phyloP scores from a whole-genome alignment of 805 yeast genomes.

The Ogataea angusta region DNA sequence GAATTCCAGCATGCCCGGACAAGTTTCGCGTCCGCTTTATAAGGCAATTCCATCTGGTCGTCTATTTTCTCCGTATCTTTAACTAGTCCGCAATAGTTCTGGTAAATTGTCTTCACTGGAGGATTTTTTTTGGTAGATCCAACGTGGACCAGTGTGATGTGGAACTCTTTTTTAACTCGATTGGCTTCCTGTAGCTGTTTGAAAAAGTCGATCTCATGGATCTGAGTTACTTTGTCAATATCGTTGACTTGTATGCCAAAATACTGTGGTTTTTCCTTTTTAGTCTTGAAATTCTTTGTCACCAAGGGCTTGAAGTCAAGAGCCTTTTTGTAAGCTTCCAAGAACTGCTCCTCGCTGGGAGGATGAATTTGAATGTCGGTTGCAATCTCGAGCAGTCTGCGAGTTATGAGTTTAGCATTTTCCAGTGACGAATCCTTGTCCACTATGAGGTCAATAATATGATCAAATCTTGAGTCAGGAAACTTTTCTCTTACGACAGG shows the following conservation, averaged over 20 bases:
- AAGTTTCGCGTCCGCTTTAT: slow-evolving; percentile 40
- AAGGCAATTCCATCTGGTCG: slow-evolving; percentile 12
- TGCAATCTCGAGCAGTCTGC: slow-evolving; percentile 36
- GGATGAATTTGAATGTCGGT: slow-evolving; percentile 38
- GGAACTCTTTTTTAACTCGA: slow-evolving; percentile 54
- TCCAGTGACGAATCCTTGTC: slow-evolving; percentile 42
- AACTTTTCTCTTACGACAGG: slow-evolving; percentile 40
- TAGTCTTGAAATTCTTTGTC: slow-evolving; percentile 33
- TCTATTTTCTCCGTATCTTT: slow-evolving; percentile 1
- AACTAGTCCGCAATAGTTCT: slow-evolving; percentile 17
- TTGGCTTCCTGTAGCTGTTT: slow-evolving; percentile 26
- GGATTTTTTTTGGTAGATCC: slow-evolving; percentile 17
- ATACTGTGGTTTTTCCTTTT: slow-evolving; percentile 36
- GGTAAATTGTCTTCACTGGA: slow-evolving; percentile 17
- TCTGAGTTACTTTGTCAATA: slow-evolving; percentile 3
- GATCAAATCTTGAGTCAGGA: slow-evolving; percentile 71
- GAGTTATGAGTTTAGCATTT: slow-evolving; percentile 47
- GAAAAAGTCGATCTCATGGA: slow-evolving; percentile 19
- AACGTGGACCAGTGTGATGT: slow-evolving; percentile 62
- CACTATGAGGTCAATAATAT: slow-evolving; percentile 56
- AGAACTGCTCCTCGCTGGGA: slow-evolving; percentile 42
- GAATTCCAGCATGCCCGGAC: slow-evolving; percentile 47
- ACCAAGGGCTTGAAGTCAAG: slow-evolving; percentile 51
- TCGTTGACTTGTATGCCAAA: slow-evolving; percentile 38
- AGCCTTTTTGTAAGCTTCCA: slow-evolving; percentile 51